A percentile compares a stretch with the other conserved stretches of the same genome.
phyloP scores from a whole-genome alignment of 1,284 basidiomycete genomes.

The Papiliotrema flavescens region DNA sequence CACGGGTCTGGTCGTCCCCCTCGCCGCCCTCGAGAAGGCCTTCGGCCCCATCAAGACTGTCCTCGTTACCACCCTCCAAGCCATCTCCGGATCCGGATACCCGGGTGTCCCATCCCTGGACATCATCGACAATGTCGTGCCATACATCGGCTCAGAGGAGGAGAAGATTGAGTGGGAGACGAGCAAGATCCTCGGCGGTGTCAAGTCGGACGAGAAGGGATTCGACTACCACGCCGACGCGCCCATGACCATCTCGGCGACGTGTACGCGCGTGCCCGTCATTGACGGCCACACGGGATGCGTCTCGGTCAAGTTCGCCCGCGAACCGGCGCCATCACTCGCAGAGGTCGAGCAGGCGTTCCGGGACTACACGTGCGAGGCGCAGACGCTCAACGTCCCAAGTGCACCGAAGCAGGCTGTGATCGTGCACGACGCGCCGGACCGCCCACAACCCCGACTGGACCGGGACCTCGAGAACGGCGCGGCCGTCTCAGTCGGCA shows the following conservation, averaged over 20 bases:
- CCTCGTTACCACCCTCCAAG: constrained; percentile 93
- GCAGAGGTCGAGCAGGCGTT: constrained; percentile 86
- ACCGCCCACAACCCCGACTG: constrained; percentile 89
- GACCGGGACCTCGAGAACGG: constrained; percentile 90
- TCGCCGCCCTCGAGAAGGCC: constrained; percentile 83
- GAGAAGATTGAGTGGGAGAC: constrained; percentile 98
- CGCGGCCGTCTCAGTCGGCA: constrained; percentile 86
- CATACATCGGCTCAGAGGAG: constrained; percentile 85
- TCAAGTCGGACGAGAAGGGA: constrained; percentile 56
- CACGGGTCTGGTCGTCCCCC: constrained; percentile 87
- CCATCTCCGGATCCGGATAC: constrained; percentile 95
- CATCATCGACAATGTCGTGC: constrained; percentile 94
- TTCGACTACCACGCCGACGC: constrained; percentile 78
- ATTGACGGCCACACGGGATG: constrained; percentile 88
- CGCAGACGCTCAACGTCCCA: constrained; percentile 75
- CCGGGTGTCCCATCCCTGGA: constrained; percentile 89
- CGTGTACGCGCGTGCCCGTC: constrained; percentile 89
- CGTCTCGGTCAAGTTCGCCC: constrained; percentile 79
- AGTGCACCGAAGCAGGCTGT: constrained; percentile 84
- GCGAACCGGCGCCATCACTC: constrained; percentile 67
- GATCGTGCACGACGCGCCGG: constrained; percentile 84
- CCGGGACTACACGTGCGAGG: constrained; percentile 68
- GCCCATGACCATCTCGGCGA: constrained; percentile 81
- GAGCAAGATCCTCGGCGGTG: constrained; percentile 88
- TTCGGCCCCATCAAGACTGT: constrained; percentile 91